phyloP scores from a whole-genome alignment of 208 protist genomes.

The Trypanosoma brucei region DNA sequence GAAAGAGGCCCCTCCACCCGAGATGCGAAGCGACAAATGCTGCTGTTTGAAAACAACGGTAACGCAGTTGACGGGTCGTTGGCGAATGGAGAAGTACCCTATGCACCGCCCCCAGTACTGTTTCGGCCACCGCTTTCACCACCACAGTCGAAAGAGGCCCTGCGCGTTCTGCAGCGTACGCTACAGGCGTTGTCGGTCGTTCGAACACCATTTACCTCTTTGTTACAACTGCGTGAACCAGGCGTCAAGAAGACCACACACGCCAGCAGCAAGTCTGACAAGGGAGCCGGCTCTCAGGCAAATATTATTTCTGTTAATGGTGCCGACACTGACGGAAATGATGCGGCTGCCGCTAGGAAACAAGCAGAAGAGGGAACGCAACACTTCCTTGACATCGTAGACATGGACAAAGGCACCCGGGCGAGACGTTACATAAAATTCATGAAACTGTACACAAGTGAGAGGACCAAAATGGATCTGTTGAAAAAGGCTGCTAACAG shows the following conservation, averaged over 20 bases:
- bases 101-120: not conserved
- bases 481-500: conserved; percentile 23
- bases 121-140: conserved; percentile 46
- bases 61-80: no score
- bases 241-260: no score
- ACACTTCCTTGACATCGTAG: conserved; percentile 53
- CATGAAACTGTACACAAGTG: conserved; percentile 70
- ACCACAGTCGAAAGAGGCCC: conserved; percentile 39
- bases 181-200: conserved; percentile 31
- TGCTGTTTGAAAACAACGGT: no score
- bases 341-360: no score
- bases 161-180: conserved; percentile 30
- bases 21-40: no score
- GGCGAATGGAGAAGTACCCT: no score
- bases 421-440: conserved; percentile 70
- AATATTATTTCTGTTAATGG: no score
- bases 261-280: no score
- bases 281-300: no score
- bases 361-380: not conserved
- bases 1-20: no score
- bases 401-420: conserved; percentile 29
- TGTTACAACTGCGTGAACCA: conserved; percentile 26
- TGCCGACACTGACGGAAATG: no score
- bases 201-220: conserved; percentile 29
- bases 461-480: conserved; percentile 60